Percentiles rank a stretch among this genome's conserved stretches.
Evolutionary conservation across 2,329 filamentous ascomycete species (phyloP).

Genomic region (Colletotrichum coccodes): DNA sequence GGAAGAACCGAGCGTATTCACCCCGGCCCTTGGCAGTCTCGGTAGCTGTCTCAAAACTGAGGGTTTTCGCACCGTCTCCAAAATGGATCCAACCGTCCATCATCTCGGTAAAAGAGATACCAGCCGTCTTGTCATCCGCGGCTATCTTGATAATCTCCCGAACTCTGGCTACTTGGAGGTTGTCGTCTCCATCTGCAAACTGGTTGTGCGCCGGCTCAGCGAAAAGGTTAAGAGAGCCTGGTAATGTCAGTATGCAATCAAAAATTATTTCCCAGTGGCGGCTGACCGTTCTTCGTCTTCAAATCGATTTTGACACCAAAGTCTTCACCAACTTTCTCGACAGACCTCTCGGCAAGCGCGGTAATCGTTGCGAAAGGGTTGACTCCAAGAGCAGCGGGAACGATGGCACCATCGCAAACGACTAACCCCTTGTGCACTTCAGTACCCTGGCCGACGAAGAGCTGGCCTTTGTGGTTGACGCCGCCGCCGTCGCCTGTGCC

Average conservation of each 20-base stretch:
- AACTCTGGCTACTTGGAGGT: slow-evolving; percentile 46
- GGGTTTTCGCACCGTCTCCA: slow-evolving; percentile 52
- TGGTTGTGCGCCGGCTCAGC: slow-evolving; percentile 51
- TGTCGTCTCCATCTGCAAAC: slow-evolving; percentile 44
- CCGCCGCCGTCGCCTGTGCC: slow-evolving; percentile 66
- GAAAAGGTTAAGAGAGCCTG: slow-evolving; percentile 63
- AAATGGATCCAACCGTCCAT: slow-evolving; percentile 71
- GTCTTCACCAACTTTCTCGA: slow-evolving; percentile 58
- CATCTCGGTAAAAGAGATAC: slow-evolving; percentile 71
- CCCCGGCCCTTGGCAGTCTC: slow-evolving; percentile 61
- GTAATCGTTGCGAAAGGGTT: slow-evolving; percentile 78
- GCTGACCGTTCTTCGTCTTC: slow-evolving; percentile 48
- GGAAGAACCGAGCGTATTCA: slow-evolving; percentile 67
- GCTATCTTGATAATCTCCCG: slow-evolving; percentile 53
- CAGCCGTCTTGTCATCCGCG: slow-evolving; percentile 53
- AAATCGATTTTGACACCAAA: slow-evolving; percentile 54
- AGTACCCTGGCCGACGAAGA: slow-evolving; percentile 62
- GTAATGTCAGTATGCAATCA: neutral
- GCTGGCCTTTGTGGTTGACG: slow-evolving; percentile 68
- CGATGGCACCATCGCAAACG: slow-evolving; percentile 69
- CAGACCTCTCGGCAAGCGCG: slow-evolving; percentile 72
- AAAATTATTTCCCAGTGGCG: fast-evolving
- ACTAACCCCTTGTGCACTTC: slow-evolving; percentile 68
- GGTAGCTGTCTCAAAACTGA: slow-evolving; percentile 63
- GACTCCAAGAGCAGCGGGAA: slow-evolving; percentile 71